Evolutionary conservation across 129 eudicot species (phyloP).

Genomic region (Flaveria bidentis): DNA sequence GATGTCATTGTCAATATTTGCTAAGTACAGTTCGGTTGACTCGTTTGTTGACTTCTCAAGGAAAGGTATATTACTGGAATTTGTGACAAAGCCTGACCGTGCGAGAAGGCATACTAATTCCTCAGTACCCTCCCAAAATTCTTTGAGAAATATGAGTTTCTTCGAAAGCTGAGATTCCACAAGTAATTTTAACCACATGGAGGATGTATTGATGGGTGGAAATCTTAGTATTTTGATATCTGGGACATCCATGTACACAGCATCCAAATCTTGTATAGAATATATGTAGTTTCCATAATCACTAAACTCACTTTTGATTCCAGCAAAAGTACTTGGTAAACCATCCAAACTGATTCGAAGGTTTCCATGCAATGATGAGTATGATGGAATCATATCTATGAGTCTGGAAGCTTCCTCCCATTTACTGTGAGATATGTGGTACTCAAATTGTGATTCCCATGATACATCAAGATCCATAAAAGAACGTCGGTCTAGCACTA

Average conservation of each 20-base stretch:
- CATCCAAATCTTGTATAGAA: slow-evolving; percentile 77
- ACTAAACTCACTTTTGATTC: slow-evolving; percentile 46
- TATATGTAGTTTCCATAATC: slow-evolving; percentile 56
- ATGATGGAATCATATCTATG: slow-evolving; percentile 70
- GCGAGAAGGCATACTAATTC: slow-evolving; percentile 73
- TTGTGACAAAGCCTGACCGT: slow-evolving; percentile 61
- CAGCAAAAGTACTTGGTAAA: slow-evolving; percentile 54
- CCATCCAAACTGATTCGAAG: slow-evolving; percentile 80
- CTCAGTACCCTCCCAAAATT: slow-evolving; percentile 69
- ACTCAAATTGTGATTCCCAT: slow-evolving; percentile 97
- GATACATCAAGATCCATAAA: slow-evolving; percentile 66
- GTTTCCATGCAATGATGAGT: slow-evolving; percentile 53
- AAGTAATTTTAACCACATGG: slow-evolving; percentile 71
- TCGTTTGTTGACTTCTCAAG: slow-evolving; percentile 44
- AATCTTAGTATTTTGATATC: slow-evolving; percentile 53
- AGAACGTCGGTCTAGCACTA: slow-evolving; percentile 80
- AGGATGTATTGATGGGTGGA: slow-evolving; percentile 56
- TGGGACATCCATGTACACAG: slow-evolving; percentile 74
- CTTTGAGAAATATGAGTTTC: slow-evolving; percentile 68
- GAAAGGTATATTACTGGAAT: slow-evolving; percentile 26
- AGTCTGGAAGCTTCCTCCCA: slow-evolving; percentile 76
- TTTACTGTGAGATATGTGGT: slow-evolving; percentile 79
- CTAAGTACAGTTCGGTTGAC: slow-evolving; percentile 40
- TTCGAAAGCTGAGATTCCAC: slow-evolving; percentile 74
- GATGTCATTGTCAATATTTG: slow-evolving; percentile 35